Base-by-base conservation (phyloP, 495 filamentous ascomycete genomes). In the Talaromyces trachyspermus region DNA sequence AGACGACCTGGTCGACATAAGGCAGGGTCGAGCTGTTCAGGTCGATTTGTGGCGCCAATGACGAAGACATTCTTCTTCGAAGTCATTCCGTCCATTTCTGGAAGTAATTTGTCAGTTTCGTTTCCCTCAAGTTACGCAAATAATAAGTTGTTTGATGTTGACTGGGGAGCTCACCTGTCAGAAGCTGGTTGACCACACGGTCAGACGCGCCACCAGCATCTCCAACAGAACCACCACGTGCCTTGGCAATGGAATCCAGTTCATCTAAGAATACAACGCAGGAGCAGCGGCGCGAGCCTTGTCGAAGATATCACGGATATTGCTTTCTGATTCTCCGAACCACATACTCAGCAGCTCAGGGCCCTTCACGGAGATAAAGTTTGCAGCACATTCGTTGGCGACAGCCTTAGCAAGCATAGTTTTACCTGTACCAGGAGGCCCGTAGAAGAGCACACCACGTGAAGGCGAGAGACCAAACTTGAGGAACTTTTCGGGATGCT, bases 41-140 rank as follows among this genome's bases (percentile, higher is more conserved):
- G 92, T 72, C 92, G 81, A 75, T 98, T 98, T 61, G 92, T 98
- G 25, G 92, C 92, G 68, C 92, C 92, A 57, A 98, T 98, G 55
- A 98, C 92, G 73, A 98, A 98, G 56, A 98, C 92, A 69, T 98
- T 98, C 86, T 98, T 98, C 87, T 98, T 98, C 6, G 91, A 95
- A 39, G 94, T 96, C 89, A 95, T 95, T 58, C 89, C 89, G 57
- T 95, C 89, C 89, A 95, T 95, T 80, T 95, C 89, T 91, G 59
- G 29, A 55, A 32, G n/a, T 2, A 6, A 36, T 9, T 6, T 25
- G 58, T 83, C 71, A 83, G 80, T 54, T 54, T 39, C 26, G 20
- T 29, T 17, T 18, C 11, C n/a, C 4, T 50, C 44, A 47, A 49
- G n/a, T 11, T 32, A 47, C 19, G 1, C 40, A 2, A 19, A 42